phyloP scores from a whole-genome alignment of 495 filamentous ascomycete species.

The Talaromyces proteolyticus region DNA sequence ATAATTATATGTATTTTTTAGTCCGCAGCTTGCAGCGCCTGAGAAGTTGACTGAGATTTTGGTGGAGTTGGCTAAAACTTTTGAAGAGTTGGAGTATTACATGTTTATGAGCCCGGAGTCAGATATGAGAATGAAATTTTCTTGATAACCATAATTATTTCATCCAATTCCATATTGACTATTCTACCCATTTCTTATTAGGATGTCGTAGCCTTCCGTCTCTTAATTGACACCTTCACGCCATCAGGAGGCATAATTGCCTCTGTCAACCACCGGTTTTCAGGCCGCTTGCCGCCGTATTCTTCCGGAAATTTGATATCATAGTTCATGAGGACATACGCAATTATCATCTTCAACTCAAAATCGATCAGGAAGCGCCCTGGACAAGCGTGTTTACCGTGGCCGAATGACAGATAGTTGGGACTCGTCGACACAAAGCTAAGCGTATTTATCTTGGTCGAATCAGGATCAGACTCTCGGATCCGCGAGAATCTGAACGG shows the following conservation, averaged over 20 bases:
- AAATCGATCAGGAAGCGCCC: constrained; percentile 18
- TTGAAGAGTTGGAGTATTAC: no score
- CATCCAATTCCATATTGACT: no score
- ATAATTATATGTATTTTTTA: no score
- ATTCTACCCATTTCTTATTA: no score
- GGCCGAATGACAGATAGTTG: constrained; percentile 13
- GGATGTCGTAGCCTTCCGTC: no score
- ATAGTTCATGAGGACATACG: constrained; percentile 21
- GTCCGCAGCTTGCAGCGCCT: no score
- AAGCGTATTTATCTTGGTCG: constrained; percentile 3
- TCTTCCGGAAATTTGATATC: constrained; percentile 17
- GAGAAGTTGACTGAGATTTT: no score
- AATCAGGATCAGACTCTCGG: constrained; percentile 8
- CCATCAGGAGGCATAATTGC: constrained; percentile 17
- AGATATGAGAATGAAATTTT: no score
- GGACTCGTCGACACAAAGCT: constrained; percentile 14
- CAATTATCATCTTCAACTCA: constrained; percentile 23
- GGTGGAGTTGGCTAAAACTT: no score
- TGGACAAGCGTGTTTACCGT: constrained; percentile 13
- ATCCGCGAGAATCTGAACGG: constrained; percentile 26
- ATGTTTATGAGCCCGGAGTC: no score
- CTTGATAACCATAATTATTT: no score
- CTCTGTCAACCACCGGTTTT: constrained; percentile 22
- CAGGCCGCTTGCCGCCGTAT: constrained; percentile 18
- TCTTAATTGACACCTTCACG: constrained; percentile 20